These are phyloP conservation scores for Clarireedia sp. DNA, from an alignment of 2,329 filamentous ascomycete species.

Conservation along the genomic window DNA sequence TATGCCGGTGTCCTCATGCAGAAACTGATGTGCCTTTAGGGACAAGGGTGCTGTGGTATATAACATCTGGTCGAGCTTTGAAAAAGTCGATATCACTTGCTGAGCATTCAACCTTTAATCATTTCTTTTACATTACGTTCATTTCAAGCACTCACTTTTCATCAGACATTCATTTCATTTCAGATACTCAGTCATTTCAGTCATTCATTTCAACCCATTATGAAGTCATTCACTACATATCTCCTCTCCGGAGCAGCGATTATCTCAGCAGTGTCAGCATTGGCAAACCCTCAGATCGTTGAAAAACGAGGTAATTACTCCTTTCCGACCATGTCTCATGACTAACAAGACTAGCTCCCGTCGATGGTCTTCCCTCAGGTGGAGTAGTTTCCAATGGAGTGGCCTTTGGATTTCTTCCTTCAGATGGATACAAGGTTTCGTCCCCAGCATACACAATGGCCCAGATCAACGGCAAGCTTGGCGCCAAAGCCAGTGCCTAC, in stretches of 20 bases:
- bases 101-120: not conserved
- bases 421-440: slow-evolving; percentile 3
- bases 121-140: not conserved
- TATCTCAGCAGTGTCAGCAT: not conserved
- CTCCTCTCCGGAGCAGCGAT: not conserved
- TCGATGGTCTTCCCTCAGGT: not conserved
- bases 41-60: not conserved
- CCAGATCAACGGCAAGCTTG: slow-evolving; percentile 6
- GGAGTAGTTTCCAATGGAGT: slow-evolving; percentile 10
- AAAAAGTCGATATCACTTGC: not conserved
- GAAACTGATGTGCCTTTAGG: too few relatives aligned
- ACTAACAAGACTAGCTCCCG: not conserved
- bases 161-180: too few relatives aligned
- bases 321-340: not conserved
- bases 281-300: not conserved
- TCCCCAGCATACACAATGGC: slow-evolving; percentile 10
- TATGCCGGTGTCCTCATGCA: too few relatives aligned
- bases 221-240: slow-evolving; percentile 1
- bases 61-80: not conserved
- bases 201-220: not conserved
- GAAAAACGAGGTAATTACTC: not conserved
- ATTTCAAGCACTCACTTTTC: too few relatives aligned
- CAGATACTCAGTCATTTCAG: not conserved
- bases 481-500: slow-evolving; percentile 6
- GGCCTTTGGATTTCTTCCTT: slow-evolving; percentile 10